These are phyloP conservation scores for Poronia punctata DNA, from an alignment of 495 filamentous ascomycete species.

Conservation along the genomic window DNA sequence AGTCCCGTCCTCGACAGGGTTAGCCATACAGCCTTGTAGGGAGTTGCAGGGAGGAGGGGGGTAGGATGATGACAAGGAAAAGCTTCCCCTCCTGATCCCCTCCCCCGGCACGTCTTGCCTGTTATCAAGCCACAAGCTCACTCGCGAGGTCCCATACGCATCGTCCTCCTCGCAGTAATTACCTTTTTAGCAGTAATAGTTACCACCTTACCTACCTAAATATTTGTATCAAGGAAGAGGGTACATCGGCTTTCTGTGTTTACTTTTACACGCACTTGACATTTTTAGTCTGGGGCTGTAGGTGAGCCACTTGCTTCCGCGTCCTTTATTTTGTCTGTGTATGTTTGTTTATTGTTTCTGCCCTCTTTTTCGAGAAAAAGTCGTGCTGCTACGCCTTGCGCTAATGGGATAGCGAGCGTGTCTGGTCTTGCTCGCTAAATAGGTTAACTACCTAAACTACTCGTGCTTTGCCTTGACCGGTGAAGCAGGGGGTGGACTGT, in stretches of 20 bases:
- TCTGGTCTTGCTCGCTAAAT: not conserved
- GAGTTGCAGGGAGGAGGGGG: constrained; percentile 24
- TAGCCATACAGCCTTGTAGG: constrained; percentile 30
- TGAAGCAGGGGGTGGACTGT: constrained; percentile 2
- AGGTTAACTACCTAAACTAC: not conserved
- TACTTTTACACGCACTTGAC: no score
- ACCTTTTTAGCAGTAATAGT: not conserved
- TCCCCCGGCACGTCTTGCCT: constrained; percentile 22
- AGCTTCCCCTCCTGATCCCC: constrained; percentile 21
- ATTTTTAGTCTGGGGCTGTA: no score
- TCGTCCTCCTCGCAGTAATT: not conserved
- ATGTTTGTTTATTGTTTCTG: not conserved
- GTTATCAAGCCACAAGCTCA: constrained; percentile 25
- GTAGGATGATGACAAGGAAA: constrained; percentile 20
- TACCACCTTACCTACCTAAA: constrained; percentile 1
- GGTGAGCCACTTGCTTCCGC: constrained; percentile 1
- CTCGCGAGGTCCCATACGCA: not conserved
- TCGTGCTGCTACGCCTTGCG: not conserved
- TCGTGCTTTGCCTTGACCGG: not conserved
- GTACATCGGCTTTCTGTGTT: no score
- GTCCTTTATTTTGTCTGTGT: not conserved
- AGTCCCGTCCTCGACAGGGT: constrained; percentile 12
- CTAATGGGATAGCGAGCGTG: not conserved
- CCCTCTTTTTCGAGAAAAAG: not conserved
- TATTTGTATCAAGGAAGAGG: no score